Percentiles rank a stretch among this genome's conserved stretches.
Evolutionary conservation across 225 moss, liverwort and hornwort species (phyloP).

Genomic region (Takakia lepidozioides): DNA sequence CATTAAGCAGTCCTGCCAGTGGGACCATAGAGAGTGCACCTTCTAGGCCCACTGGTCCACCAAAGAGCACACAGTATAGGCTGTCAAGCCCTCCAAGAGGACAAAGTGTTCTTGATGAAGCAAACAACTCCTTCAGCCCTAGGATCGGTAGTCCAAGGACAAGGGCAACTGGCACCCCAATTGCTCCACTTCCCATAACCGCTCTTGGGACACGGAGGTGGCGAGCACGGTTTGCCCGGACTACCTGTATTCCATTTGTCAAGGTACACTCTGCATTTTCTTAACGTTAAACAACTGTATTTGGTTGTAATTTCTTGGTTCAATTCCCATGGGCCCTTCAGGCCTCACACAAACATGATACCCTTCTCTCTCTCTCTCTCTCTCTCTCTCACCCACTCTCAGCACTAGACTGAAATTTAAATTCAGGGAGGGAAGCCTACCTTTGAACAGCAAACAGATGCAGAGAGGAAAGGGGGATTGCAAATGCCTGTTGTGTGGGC

Average conservation of each 20-base stretch:
- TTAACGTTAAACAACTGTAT: no score
- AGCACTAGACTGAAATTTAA: no score
- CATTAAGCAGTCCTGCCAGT: neutral
- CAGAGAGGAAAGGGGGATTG: no score
- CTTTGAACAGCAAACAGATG: no score
- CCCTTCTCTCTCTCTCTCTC: no score
- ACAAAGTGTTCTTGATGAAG: no score
- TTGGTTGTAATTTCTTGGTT: no score
- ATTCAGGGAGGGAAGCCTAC: no score
- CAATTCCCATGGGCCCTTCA: no score
- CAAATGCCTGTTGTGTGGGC: no score
- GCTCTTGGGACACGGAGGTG: conserved; percentile 15
- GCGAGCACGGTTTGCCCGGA: conserved; percentile 8
- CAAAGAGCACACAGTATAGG: neutral
- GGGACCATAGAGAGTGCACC: neutral
- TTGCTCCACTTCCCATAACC: conserved; percentile 14
- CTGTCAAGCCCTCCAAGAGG: neutral
- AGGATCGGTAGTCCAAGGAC: conserved; percentile 11
- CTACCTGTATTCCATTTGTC: conserved; percentile 8
- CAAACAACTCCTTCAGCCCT: conserved; percentile 1
- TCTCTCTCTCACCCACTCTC: no score
- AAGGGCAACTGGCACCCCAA: conserved; percentile 6
- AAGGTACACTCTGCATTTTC: conserved; percentile 6
- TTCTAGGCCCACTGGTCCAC: neutral
- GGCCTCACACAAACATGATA: no score